Conservation (phyloP, 2,329 filamentous ascomycete species). For the Scytalidium lignicola region DNA sequence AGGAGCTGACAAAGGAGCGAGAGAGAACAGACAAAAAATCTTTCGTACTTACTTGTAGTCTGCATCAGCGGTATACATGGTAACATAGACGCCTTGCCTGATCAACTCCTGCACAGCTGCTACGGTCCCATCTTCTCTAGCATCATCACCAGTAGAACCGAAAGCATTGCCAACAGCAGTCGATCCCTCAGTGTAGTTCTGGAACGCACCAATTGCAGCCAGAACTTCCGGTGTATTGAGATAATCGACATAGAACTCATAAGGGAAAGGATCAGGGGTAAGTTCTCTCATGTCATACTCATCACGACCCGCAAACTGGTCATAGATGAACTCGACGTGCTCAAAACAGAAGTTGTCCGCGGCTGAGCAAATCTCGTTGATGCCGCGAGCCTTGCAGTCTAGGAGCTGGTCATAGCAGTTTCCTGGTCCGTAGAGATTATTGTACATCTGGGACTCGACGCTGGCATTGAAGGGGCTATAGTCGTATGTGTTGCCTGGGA, state of each 20-base stretch:
- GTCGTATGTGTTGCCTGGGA: conserved; percentile 52
- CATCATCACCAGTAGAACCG: conserved; percentile 43
- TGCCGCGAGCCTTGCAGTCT: conserved; percentile 47
- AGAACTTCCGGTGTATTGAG: conserved; percentile 51
- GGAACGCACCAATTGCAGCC: conserved; percentile 52
- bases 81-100: conserved; percentile 57
- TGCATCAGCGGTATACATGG: conserved; percentile 57
- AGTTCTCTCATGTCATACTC: conserved; percentile 57
- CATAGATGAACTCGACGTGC: conserved; percentile 48
- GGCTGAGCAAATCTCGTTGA: conserved; percentile 43
- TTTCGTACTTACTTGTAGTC: conserved; percentile 40
- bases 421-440: conserved; percentile 54
- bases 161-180: conserved; percentile 40
- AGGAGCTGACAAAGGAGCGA: no score
- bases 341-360: conserved; percentile 52
- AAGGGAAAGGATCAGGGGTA: conserved; percentile 51
- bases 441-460: conserved; percentile 46
- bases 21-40: no score
- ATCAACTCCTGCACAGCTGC: conserved; percentile 52
- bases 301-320: conserved; percentile 47
- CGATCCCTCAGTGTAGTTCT: conserved; percentile 49
- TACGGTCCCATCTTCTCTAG: conserved; percentile 40
- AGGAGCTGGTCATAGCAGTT: conserved; percentile 55
- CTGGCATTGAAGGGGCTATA: conserved; percentile 46
- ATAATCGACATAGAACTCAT: conserved; percentile 49